A percentile compares a stretch with the other conserved stretches of the same genome.
These are phyloP conservation scores for Fusarium duplospermum DNA, from an alignment of 2,329 filamentous ascomycete genomes.

Conservation along the genomic window DNA sequence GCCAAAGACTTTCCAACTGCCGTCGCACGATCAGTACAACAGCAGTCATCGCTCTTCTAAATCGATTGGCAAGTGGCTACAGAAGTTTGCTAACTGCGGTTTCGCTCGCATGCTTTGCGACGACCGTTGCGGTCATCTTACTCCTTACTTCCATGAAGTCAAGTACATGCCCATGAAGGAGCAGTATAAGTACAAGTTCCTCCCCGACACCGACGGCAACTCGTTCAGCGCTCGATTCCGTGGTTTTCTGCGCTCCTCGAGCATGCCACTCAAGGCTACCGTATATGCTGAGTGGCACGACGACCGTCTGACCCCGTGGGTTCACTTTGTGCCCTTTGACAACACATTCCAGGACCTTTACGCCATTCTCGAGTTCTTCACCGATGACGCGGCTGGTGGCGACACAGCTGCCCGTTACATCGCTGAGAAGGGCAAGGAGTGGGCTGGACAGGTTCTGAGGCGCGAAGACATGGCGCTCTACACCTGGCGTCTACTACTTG, in stretches of 20 bases:
- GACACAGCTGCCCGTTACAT: slow-evolving; percentile 70
- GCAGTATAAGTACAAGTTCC: slow-evolving; percentile 70
- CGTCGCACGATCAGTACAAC: slow-evolving; percentile 56
- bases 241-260: slow-evolving; percentile 72
- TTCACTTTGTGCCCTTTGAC: slow-evolving; percentile 79
- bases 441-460: slow-evolving; percentile 71
- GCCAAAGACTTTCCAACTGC: slow-evolving; percentile 62
- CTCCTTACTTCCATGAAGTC: slow-evolving; percentile 50
- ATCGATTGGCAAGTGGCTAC: slow-evolving; percentile 56
- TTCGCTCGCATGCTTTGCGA: slow-evolving; percentile 57
- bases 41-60: slow-evolving; percentile 49
- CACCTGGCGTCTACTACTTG: slow-evolving; percentile 69
- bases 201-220: slow-evolving; percentile 79
- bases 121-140: slow-evolving; percentile 54
- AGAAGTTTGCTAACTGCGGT: slow-evolving; percentile 55
- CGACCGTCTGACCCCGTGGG: slow-evolving; percentile 74
- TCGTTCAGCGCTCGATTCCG: slow-evolving; percentile 72
- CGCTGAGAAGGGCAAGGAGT: slow-evolving; percentile 68
- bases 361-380: slow-evolving; percentile 72
- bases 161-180: slow-evolving; percentile 56
- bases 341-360: slow-evolving; percentile 76
- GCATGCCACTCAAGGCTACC: slow-evolving; percentile 76
- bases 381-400: slow-evolving; percentile 58
- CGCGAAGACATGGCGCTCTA: slow-evolving; percentile 76
- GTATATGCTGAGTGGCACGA: slow-evolving; percentile 83